Evolutionary conservation across 805 yeast species (phyloP).

Genomic region (Candida verbasci): DNA sequence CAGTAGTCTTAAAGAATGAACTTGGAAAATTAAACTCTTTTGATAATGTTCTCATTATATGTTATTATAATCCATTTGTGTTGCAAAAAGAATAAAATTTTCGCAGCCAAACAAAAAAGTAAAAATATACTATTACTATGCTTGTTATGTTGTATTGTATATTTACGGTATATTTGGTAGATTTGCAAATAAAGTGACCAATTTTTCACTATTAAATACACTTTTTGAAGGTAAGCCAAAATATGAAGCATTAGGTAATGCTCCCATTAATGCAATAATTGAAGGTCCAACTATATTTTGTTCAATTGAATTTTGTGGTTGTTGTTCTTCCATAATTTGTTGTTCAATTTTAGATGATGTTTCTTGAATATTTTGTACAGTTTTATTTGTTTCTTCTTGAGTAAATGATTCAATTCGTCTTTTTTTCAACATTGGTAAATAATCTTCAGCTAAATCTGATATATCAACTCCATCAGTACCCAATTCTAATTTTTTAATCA

Average conservation of each 20-base stretch:
- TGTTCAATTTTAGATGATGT: slow-evolving; percentile 10
- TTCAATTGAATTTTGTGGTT: slow-evolving; percentile 8
- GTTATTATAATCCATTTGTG: slow-evolving; percentile 1
- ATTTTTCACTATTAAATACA: slow-evolving; percentile 50
- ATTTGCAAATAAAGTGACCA: slow-evolving; percentile 40
- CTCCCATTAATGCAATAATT: slow-evolving; percentile 44
- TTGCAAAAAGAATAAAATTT: background rate
- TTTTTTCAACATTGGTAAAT: slow-evolving; percentile 10
- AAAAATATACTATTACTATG: background rate
- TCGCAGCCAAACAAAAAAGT: slow-evolving; percentile 7
- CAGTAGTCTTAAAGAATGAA: slow-evolving; percentile 5
- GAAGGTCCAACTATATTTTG: slow-evolving; percentile 30
- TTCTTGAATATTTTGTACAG: slow-evolving; percentile 15
- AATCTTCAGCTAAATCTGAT: slow-evolving; percentile 10
- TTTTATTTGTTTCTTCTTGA: slow-evolving; percentile 5
- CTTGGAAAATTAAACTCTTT: slow-evolving; percentile 8
- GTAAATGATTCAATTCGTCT: slow-evolving; percentile 10
- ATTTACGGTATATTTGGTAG: slow-evolving; percentile 20
- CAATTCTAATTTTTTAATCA: slow-evolving; percentile 33
- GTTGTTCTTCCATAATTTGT: slow-evolving; percentile 2
- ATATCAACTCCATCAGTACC: slow-evolving; percentile 19
- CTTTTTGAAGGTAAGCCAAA: slow-evolving; percentile 45
- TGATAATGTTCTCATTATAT: slow-evolving; percentile 4
- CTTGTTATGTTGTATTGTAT: background rate
- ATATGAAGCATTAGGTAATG: slow-evolving; percentile 57